phyloP scores from a whole-genome alignment of 331 rosid species.

The Rosa hybrid region DNA sequence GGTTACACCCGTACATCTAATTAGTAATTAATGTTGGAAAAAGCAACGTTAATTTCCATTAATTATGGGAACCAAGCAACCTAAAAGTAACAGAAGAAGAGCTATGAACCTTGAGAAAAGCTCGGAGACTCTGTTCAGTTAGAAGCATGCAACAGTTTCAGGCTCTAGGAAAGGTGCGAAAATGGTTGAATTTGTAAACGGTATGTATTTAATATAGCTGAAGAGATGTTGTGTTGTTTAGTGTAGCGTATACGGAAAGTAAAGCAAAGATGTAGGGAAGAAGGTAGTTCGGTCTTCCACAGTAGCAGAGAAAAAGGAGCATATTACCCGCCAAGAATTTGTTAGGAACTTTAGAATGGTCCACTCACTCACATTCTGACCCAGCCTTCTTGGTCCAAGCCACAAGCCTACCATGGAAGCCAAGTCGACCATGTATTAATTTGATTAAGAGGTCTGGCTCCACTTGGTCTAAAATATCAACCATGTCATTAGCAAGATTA shows the following conservation, averaged over 20 bases:
- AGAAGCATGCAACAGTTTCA: neutral
- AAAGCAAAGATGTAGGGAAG: slow-evolving; percentile 25
- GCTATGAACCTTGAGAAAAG: neutral
- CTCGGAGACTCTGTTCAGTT: neutral
- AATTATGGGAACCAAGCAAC: neutral
- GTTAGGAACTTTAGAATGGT: neutral
- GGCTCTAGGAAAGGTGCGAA: slow-evolving; percentile 8
- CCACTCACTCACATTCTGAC: neutral
- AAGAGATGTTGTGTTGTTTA: neutral
- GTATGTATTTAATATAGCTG: neutral
- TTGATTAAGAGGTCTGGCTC: neutral
- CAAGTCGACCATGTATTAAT: slow-evolving; percentile 5
- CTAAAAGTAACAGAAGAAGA: slow-evolving; percentile 7
- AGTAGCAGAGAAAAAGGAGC: slow-evolving; percentile 16
- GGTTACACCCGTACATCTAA: neutral
- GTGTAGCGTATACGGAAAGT: slow-evolving; percentile 20
- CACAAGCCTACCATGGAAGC: neutral
- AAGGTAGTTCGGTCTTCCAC: slow-evolving; percentile 23
- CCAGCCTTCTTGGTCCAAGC: slow-evolving; percentile 16
- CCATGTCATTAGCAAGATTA: neutral
- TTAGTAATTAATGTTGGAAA: neutral
- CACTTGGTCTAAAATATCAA: neutral
- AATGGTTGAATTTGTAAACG: neutral
- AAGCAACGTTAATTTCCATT: neutral
- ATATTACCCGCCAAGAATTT: slow-evolving; percentile 24